Evolutionary conservation across 2,329 filamentous ascomycete genomes (phyloP), one percentile per base, ranked within the genome.

Genomic region (Chalaropsis ovoidea): DNA sequence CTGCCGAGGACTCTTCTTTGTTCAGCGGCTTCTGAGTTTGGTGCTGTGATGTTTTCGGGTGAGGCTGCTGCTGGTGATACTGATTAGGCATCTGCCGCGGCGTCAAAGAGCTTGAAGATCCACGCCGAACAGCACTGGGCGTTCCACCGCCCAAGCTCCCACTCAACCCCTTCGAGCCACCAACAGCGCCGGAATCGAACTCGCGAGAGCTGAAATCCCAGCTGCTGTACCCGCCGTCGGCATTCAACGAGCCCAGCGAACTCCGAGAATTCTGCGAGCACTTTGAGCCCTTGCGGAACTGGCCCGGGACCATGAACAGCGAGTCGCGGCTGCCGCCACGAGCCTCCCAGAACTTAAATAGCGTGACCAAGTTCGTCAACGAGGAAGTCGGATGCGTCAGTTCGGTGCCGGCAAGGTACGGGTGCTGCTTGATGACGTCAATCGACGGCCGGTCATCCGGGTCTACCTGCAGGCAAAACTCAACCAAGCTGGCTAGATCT

Each of bases 331-430:
- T 84, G 35, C 88, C 88, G 27, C 89, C 89, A 70, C 84, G 81
- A 7, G 85, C 81, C 73, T 92, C 88, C 89, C 89, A 93, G 22
- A 86, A 72, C 71, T 85, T 86, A 75, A 88, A 93, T 13, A 83
- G 85, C 69, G 84, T 82, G 10, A 93, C 86, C 1, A 93, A 78
- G 67, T 84, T 79, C 1, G 83, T 77, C 1, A 93, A 79, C 3
- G 79, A 80, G 0, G 81, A 81, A 0, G 85, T 84, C 0, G 89
- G 88, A 70, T 88, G 86, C 56, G 77, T 77, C 15, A 81, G 77
- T 6, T 79, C 78, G 0, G 87, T 88, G 67, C 85, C 82, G 67
- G 77, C 77, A 65, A 92, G 81, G 72, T 88, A 91, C 0, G 80
- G 80, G 71, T 92, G 88, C 56, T 82, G 79, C 68, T 91, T 81